These are phyloP conservation scores for Stemphylium beticola DNA, from an alignment of 2,329 filamentous ascomycete genomes.

Conservation along the genomic window DNA sequence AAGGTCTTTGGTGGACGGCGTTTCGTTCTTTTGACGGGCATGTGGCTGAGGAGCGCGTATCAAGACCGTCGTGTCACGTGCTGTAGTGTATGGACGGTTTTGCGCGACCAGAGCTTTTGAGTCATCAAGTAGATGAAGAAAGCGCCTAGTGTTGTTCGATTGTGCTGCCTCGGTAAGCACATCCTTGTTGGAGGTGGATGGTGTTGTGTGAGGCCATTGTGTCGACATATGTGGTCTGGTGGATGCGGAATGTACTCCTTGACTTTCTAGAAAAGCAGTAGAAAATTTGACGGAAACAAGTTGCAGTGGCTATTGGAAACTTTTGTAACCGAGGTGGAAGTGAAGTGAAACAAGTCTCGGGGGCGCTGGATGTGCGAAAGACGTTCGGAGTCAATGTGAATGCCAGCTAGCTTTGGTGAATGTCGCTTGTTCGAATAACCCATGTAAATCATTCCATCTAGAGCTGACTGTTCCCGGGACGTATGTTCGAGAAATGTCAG, in stretches of 20 bases:
- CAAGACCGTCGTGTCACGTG: conserved; percentile 13
- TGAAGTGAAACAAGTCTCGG: not conserved
- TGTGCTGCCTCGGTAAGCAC: not conserved
- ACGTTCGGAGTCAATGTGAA: not conserved
- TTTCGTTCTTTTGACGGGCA: not conserved
- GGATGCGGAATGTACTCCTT: not conserved
- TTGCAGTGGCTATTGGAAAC: no score
- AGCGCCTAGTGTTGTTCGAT: conserved; percentile 8
- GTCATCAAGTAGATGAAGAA: conserved; percentile 17
- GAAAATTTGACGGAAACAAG: no score
- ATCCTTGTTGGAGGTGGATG: not conserved
- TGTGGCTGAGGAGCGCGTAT: not conserved
- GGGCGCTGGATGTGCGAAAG: no score
- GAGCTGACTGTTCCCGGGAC: not conserved
- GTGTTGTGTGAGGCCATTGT: not conserved
- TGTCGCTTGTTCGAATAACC: not conserved
- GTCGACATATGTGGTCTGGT: not conserved
- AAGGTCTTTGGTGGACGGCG: conserved; percentile 7
- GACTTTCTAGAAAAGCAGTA: no score
- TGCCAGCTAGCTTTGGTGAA: not conserved
- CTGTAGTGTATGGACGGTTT: conserved; percentile 21
- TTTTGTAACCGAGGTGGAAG: not conserved
- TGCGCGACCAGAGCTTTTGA: conserved; percentile 6
- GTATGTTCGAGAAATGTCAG: not conserved
- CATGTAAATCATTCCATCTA: not conserved